phyloP scores from a whole-genome alignment of 768 basidiomycete species.

The Xerocomellus chrysenteron region DNA sequence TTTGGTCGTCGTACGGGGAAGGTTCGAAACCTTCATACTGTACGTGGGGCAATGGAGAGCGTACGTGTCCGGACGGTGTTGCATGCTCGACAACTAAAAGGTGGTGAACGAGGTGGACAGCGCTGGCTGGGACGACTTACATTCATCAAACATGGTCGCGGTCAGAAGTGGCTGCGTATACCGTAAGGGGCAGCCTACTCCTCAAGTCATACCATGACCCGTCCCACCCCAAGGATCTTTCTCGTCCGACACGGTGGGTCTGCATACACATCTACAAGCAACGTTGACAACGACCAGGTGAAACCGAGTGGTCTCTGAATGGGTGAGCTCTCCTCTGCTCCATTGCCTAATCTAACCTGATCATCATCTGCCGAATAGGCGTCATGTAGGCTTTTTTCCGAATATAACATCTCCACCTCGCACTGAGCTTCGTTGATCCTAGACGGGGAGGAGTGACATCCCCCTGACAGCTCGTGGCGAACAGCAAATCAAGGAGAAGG shows the following conservation, averaged over 20 bases:
- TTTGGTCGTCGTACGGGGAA: constrained; percentile 54
- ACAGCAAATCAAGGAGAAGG: constrained; percentile 63
- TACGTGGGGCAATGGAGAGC: constrained; percentile 52
- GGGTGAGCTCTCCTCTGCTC: constrained; percentile 47
- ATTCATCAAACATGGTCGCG: constrained; percentile 63
- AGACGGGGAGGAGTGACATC: constrained; percentile 90
- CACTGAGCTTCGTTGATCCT: constrained; percentile 1
- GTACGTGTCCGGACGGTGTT: constrained; percentile 42
- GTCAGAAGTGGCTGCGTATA: not conserved
- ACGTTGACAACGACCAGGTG: constrained; percentile 47
- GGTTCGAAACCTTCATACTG: constrained; percentile 91
- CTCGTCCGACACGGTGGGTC: constrained; percentile 72
- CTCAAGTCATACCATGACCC: constrained; percentile 23
- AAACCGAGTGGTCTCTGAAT: constrained; percentile 93
- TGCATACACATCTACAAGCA: not conserved
- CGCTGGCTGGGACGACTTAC: constrained; percentile 37
- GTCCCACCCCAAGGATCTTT: constrained; percentile 72
- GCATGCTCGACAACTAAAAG: constrained; percentile 84
- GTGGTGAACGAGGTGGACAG: not conserved
- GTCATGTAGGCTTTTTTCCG: constrained; percentile 49
- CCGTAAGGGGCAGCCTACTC: too few relatives aligned
- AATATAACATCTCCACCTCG: not conserved
- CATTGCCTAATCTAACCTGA: not conserved
- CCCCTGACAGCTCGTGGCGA: constrained; percentile 80
- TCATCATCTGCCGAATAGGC: constrained; percentile 36